Base-by-base conservation (phyloP, 1,284 basidiomycete genomes). In the Sporisorium iseilematis-ciliati region DNA sequence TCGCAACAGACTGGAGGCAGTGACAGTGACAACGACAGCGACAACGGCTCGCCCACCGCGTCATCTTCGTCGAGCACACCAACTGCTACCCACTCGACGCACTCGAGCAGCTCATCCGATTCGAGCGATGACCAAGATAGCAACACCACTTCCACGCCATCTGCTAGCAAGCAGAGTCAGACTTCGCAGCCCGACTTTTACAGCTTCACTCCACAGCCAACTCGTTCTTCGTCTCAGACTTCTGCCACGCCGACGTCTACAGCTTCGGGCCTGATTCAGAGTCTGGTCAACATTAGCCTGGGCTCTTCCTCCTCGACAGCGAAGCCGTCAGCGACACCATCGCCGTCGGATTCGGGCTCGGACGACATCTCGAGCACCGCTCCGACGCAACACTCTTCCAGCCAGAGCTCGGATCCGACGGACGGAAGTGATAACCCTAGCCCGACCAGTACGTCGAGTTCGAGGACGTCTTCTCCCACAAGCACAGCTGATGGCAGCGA, bases 121-220 rank as follows among this genome's bases (percentile, higher is more conserved):
- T 49, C 56, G 43, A 35, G 40, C 16, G 43, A 53, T 14, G 51
- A 40, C 23, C 29, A 57, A 4, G 31, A 35, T 23, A 54, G 45
- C 45, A 18, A 23, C 33, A 51, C 31, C 41, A 43, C 53, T 42
- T 38, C 33, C 10, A n/a, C 59, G 16, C 21, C 50, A 4, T 68
- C 46, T 14, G 49, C 65, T 23, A 68, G 65, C 59, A 29, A 54
- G 14, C 43, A 31, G 12, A 43, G 40, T 25, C 50, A 62, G 23
- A 45, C 59, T 6, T 62, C 53, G 10, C 65, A 68, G 33, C 65
- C 65, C 31, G 59, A 68, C 45, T 68, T 68, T 41, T 62, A 26
- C 56, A 54, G 59, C 26, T 68, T 62, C 46, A 62, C 55, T 14
- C 59, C 59, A 3, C 59, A 57, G 50, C 21, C 65, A 2, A 62